Base-by-base conservation (phyloP, 805 yeast genomes). In the Suhomyces emberorum region DNA sequence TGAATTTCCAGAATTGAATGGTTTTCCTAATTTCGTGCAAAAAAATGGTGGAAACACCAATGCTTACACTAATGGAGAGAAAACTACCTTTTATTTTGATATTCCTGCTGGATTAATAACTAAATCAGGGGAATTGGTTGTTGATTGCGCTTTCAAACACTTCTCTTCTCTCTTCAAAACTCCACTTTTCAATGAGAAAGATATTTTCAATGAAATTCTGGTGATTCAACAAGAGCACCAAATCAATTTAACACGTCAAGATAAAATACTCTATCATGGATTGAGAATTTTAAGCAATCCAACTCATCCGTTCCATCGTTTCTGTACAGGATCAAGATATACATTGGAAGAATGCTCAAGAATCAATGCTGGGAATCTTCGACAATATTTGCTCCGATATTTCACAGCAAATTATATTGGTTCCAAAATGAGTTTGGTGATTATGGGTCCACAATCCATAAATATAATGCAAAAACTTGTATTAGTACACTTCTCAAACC, bases 31-130 rank as follows among this genome's bases (percentile, higher is more conserved):
- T 19, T 36, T 56, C 4, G 48, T 82, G 1, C 46, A 66, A 0
- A 53, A 65, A 19, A 55, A 67, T 24, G 81, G 83, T 14, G 93
- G 93, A 1, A 45, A 61, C 1, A 57, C 70, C 34, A 84, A 83
- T 56, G 95, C 93, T 0, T 75, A 61, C 43, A 84, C 95, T 0
- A 74, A 82, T 1, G 82, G 81, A 3, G 85, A 79, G 42, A 74
- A 69, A 36, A 82, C 91, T 0, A 68, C 78, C 11, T 84, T 74
- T 52, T 77, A 71, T 45, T 81, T 80, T 49, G 81, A 80, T 46
- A 54, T 81, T 1, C 86, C 88, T 0, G 52, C 70, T 0, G 63
- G 55, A 35, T 54, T 65, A 10, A 45, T 51, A 3, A 32, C 39
- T 10, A 25, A 46, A 10, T 24, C 37, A 10, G 54, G 54, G 1